phyloP scores from a whole-genome alignment of 2,329 filamentous ascomycete species.

The Xylariaceae sp. region DNA sequence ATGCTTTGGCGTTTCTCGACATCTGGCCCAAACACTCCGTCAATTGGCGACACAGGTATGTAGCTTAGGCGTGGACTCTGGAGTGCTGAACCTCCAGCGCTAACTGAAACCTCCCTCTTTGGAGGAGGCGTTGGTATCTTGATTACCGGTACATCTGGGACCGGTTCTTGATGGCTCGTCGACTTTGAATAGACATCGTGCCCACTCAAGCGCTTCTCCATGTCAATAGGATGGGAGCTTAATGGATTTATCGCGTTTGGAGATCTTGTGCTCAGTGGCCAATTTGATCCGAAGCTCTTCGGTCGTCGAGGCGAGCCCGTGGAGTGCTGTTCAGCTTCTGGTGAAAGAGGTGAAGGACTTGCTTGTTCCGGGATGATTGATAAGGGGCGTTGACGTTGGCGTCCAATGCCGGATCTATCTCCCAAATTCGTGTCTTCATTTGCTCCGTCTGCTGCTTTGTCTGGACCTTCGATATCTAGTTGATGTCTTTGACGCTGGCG shows the following conservation, averaged over 20 bases:
- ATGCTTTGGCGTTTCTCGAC: background rate
- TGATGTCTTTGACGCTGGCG: background rate
- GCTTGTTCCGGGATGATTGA: constrained; percentile 22
- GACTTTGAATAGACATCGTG: background rate
- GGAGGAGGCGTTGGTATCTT: background rate
- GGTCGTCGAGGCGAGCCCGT: constrained; percentile 5
- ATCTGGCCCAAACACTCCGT: constrained; percentile 19
- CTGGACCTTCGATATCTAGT: background rate
- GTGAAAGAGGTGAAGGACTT: constrained; percentile 3
- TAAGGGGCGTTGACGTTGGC: constrained; percentile 14
- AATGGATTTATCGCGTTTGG: constrained; percentile 19
- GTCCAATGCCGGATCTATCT: constrained; percentile 1
- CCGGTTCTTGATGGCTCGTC: constrained; percentile 1
- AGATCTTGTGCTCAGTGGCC: constrained; percentile 21
- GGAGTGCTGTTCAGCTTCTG: constrained; percentile 13
- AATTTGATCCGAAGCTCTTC: constrained; percentile 22
- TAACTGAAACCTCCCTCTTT: constrained; percentile 2
- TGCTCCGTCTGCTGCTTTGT: background rate
- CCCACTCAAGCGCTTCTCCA: constrained; percentile 18
- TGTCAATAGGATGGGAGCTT: constrained; percentile 23
- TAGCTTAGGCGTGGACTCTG: constrained; percentile 23
- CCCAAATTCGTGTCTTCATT: background rate
- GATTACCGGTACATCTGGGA: background rate
- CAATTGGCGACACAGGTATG: constrained; percentile 25
- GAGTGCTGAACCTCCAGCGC: constrained; percentile 6